phyloP scores from a whole-genome alignment of 163 green algal genomes.

The Scenedesmus sp. region DNA sequence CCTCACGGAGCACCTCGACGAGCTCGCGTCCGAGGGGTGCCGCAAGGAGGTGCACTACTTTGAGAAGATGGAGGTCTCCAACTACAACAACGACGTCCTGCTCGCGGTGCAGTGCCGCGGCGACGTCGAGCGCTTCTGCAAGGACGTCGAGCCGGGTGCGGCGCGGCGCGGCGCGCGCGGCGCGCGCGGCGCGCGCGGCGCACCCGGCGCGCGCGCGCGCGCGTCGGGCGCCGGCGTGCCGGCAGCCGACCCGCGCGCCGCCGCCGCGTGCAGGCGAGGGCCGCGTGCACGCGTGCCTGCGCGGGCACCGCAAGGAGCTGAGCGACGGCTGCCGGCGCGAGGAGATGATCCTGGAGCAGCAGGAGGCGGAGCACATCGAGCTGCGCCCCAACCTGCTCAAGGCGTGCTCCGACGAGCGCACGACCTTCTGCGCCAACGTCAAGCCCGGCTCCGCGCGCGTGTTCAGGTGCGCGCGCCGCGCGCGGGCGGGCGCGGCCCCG shows the following conservation, averaged over 20 bases:
- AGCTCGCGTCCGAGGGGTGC: conserved; percentile 80
- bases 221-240: too few relatives aligned
- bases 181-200: too few relatives aligned
- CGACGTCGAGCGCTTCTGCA: conserved; percentile 74
- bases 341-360: conserved; percentile 80
- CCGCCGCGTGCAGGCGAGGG: conserved; percentile 61
- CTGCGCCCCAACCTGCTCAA: conserved; percentile 72
- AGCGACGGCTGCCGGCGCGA: conserved; percentile 68
- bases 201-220: too few relatives aligned
- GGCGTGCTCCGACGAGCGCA: conserved; percentile 55
- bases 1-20: conserved; percentile 74
- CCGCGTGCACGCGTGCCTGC: conserved; percentile 82
- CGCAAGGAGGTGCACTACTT: conserved; percentile 87
- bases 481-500: not conserved
- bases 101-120: conserved; percentile 59
- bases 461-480: conserved; percentile 51
- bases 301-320: conserved; percentile 70
- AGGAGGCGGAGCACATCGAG: conserved; percentile 75
- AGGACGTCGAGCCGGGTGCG: conserved; percentile 56
- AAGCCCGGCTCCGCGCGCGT: conserved; percentile 70
- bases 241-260: too few relatives aligned
- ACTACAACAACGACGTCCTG: conserved; percentile 72
- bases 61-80: conserved; percentile 81
- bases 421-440: conserved; percentile 68
- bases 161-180: too few relatives aligned